Evolutionary conservation across 306 rosid species (phyloP), one percentile per base, ranked within the genome.

Genomic region (Prunus armeniaca): DNA sequence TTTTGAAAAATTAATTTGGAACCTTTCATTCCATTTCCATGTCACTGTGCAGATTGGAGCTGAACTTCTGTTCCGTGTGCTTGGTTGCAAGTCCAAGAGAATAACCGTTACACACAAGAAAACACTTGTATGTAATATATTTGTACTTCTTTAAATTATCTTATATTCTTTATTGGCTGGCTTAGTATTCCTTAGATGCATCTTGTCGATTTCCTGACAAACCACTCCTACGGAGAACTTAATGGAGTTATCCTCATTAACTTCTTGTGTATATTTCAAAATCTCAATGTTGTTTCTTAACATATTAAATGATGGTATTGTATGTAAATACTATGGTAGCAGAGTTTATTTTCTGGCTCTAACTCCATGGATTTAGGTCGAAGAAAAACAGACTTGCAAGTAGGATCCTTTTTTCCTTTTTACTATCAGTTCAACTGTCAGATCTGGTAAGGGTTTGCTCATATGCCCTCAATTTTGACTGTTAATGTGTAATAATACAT

Each of bases 31-130:
- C 41, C 77, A 74, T 80, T 88, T 28, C 73, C 78, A 61, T 54
- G 32, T 79, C 73, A 58, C 77, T 84, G 24, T 82, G 80, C 83
- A 94, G 99, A 86, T 85, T 78, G 99, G 99, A 71, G 97, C 97
- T 75, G 99, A 95, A 71, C 83, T 95, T 69, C 61, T 82, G 49
- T 95, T 92, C 79, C 97, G 93, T 12, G 96, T 95, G 81, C 99
- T 95, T 76, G 99, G 97, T 78, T 84, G 89, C 92, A 95, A 95
- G 85, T 92, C 97, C 57, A 95, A 95, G 86, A 92, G 96, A 81
- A 88, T 92, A 82, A 95, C 99, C 30, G 92, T 92, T 73, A 95
- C 99, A 20, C 92, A 95, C 89, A 95, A 95, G 90, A 95, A 95
- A 86, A 83, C 99, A 61, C 96, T 95, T 22, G 96, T 93, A 90